Percentiles rank a stretch among this genome's conserved stretches.
Conservation (phyloP, 805 yeast genomes). For the Lipomyces kockii region DNA sequence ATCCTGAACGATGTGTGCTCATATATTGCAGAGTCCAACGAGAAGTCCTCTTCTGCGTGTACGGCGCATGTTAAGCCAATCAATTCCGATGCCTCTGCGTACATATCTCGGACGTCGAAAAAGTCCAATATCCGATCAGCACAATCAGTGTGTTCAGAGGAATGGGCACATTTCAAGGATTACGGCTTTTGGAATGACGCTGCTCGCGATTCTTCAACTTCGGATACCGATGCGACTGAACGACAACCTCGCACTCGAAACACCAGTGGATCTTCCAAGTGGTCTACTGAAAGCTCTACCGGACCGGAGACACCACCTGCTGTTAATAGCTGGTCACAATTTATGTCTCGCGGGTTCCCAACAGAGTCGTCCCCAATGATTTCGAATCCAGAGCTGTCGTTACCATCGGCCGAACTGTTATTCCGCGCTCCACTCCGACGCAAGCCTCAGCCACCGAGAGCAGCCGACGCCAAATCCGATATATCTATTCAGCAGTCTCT, state of each 20-base stretch:
- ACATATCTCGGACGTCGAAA: neutral
- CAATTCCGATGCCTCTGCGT: neutral
- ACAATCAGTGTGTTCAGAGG: neutral
- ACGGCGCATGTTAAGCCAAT: neutral
- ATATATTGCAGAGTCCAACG: neutral
- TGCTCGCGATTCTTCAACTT: neutral
- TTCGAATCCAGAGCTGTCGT: neutral
- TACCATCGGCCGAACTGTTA: constrained; percentile 4
- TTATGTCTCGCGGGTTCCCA: neutral
- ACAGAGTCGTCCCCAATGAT: neutral
- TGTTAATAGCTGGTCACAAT: neutral
- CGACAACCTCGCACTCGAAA: neutral
- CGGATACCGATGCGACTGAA: neutral
- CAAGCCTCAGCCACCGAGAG: neutral
- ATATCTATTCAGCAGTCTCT: constrained; percentile 7
- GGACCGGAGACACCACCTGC: neutral
- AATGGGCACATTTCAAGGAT: constrained; percentile 8
- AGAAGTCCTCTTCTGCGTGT: neutral
- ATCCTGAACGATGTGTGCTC: constrained; percentile 4
- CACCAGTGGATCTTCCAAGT: constrained; percentile 1
- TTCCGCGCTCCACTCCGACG: neutral
- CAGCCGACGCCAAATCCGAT: neutral
- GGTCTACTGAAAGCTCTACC: neutral
- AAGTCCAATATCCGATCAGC: neutral
- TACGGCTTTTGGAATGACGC: constrained; percentile 1